Conservation (phyloP, 768 basidiomycete genomes). For the Lactarius hengduanensis region DNA sequence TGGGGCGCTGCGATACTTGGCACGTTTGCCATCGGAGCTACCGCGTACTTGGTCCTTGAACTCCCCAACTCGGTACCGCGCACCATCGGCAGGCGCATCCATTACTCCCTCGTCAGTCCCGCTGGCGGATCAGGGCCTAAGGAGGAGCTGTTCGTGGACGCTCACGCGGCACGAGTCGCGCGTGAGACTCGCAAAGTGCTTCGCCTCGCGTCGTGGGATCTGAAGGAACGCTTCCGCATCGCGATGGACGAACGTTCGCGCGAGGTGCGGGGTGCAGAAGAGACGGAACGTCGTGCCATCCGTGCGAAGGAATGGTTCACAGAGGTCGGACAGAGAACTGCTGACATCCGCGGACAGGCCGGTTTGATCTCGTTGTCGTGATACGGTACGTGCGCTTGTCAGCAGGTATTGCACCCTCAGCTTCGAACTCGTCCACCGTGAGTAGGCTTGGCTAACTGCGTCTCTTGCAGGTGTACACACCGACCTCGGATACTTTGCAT, state of each 20-base stretch:
- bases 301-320: conserved; percentile 75
- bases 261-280: conserved; percentile 78
- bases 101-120: conserved; percentile 53
- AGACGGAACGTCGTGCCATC: conserved; percentile 63
- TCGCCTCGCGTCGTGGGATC: conserved; percentile 85
- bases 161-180: conserved; percentile 66
- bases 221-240: conserved; percentile 73
- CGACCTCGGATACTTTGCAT: background rate
- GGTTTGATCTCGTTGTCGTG: conserved; percentile 10
- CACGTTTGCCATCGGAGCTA: conserved; percentile 66
- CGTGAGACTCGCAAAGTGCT: conserved; percentile 93
- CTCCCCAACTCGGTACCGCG: conserved; percentile 86
- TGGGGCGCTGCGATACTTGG: conserved; percentile 90
- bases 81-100: conserved; percentile 84
- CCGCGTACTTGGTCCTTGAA: conserved; percentile 81
- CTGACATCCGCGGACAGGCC: conserved; percentile 36
- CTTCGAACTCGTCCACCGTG: background rate
- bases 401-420: background rate
- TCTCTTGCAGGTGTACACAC: background rate
- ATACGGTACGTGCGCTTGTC: background rate
- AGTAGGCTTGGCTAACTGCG: background rate
- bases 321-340: conserved; percentile 50
- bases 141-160: conserved; percentile 58
- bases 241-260: conserved; percentile 77
- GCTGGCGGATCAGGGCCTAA: conserved; percentile 49